Evolutionary conservation across 768 basidiomycete genomes (phyloP).

Genomic region (Suillus bovinus): DNA sequence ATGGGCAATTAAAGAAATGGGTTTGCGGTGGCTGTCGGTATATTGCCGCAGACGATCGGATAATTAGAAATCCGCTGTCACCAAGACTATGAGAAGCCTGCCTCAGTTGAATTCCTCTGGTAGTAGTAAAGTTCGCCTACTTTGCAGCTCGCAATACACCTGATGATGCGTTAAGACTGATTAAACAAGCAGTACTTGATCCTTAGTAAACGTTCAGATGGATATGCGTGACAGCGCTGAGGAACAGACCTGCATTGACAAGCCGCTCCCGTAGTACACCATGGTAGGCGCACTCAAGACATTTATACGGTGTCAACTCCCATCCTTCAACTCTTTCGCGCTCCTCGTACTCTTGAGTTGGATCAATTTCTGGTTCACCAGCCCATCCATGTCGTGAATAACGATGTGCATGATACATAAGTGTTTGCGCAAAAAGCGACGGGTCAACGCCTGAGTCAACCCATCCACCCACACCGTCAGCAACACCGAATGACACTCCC

Average conservation of each 20-base stretch:
- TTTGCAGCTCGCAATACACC: constrained; percentile 78
- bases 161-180: constrained; percentile 73
- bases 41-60: constrained; percentile 65
- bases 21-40: constrained; percentile 41
- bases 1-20: constrained; percentile 36
- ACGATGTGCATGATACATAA: constrained; percentile 85
- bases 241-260: constrained; percentile 48
- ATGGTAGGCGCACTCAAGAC: constrained; percentile 69
- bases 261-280: constrained; percentile 67
- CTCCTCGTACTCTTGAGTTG: constrained; percentile 70
- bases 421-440: constrained; percentile 84
- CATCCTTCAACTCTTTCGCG: constrained; percentile 66
- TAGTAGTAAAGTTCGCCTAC: constrained; percentile 39
- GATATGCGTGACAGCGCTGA: constrained; percentile 18
- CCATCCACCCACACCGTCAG: constrained; percentile 96
- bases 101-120: constrained; percentile 10
- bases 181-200: constrained; percentile 80
- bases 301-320: constrained; percentile 67
- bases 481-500: constrained; percentile 81
- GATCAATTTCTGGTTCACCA: constrained; percentile 82
- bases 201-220: constrained; percentile 41
- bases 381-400: constrained; percentile 76
- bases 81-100: constrained; percentile 51
- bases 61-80: constrained; percentile 76
- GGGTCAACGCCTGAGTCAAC: constrained; percentile 81